A percentile compares a stretch with the other conserved stretches of the same genome.
Evolutionary conservation across 2,329 filamentous ascomycete genomes (phyloP).

Genomic region (Fusarium ramigenum): DNA sequence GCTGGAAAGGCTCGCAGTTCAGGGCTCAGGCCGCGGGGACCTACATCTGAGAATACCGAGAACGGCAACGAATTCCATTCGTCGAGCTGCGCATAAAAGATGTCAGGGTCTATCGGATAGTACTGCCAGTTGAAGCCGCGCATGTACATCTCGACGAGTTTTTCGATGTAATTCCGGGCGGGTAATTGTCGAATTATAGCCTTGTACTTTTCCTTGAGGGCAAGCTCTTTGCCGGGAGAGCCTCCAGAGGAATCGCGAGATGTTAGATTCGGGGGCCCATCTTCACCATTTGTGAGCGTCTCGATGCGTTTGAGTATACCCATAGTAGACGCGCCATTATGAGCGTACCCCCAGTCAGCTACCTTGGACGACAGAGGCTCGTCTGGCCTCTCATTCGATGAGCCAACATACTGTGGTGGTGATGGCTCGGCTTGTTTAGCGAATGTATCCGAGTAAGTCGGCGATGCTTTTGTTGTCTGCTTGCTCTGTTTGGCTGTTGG

Average conservation of each 20-base stretch:
- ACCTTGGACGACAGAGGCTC: constrained; percentile 54
- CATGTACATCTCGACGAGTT: constrained; percentile 64
- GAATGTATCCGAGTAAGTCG: background rate
- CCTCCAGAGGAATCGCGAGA: background rate
- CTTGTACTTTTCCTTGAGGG: constrained; percentile 66
- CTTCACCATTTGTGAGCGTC: constrained; percentile 47
- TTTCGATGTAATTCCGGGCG: constrained; percentile 62
- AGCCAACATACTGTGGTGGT: background rate
- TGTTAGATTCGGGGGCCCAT: constrained; percentile 9
- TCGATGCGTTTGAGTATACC: constrained; percentile 66
- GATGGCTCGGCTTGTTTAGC: background rate
- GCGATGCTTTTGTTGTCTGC: background rate
- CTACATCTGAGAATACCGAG: constrained; percentile 57
- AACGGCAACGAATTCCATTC: constrained; percentile 66
- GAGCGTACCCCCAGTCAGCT: constrained; percentile 64
- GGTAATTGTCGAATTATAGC: constrained; percentile 66
- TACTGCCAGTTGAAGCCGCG: constrained; percentile 69
- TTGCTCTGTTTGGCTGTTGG: constrained; percentile 47
- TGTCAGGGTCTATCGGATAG: constrained; percentile 61
- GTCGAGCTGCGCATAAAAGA: constrained; percentile 61
- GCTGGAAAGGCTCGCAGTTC: constrained; percentile 67
- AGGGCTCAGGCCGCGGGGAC: constrained; percentile 59
- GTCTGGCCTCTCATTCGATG: constrained; percentile 7
- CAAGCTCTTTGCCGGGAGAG: constrained; percentile 45
- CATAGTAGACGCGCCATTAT: constrained; percentile 61